Percentiles rank a stretch among this genome's conserved stretches.
These are phyloP conservation scores for Candida smagusa DNA, from an alignment of 1,139 yeast genomes.

Conservation along the genomic window DNA sequence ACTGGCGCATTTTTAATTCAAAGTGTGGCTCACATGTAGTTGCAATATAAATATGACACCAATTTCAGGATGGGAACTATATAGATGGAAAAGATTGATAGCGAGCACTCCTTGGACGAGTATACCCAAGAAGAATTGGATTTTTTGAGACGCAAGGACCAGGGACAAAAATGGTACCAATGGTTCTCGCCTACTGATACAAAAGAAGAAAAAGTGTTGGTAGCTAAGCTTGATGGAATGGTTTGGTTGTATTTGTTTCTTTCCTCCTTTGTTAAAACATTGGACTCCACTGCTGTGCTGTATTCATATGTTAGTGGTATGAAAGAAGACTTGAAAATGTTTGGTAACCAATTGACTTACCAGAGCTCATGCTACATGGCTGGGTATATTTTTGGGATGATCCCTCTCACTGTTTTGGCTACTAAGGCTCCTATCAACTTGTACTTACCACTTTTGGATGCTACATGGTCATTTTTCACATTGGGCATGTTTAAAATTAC, in stretches of 20 bases:
- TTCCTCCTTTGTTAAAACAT: slow-evolving; percentile 15
- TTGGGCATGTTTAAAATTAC: slow-evolving; percentile 15
- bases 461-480: slow-evolving; percentile 16
- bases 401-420: slow-evolving; percentile 12
- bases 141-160: slow-evolving; percentile 7
- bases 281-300: slow-evolving; percentile 15
- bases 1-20: background rate
- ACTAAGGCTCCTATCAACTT: slow-evolving; percentile 10
- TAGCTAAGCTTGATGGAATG: slow-evolving; percentile 14
- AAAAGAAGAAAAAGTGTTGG: slow-evolving; percentile 12
- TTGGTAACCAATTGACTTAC: slow-evolving; percentile 45
- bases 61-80: background rate
- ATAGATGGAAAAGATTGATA: background rate
- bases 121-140: slow-evolving; percentile 12
- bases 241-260: slow-evolving; percentile 17
- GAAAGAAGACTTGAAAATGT: slow-evolving; percentile 35
- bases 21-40: slow-evolving; percentile 2
- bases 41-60: background rate
- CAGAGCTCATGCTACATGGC: slow-evolving; percentile 50
- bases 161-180: slow-evolving; percentile 16
- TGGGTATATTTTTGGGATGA: slow-evolving; percentile 53
- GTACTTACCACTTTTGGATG: slow-evolving; percentile 14
- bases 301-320: slow-evolving; percentile 37
- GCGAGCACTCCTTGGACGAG: background rate
- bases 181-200: slow-evolving; percentile 17